Evolutionary conservation across 352 stramenopile species (phyloP).

Genomic region (Globisporangium iwayamae): DNA sequence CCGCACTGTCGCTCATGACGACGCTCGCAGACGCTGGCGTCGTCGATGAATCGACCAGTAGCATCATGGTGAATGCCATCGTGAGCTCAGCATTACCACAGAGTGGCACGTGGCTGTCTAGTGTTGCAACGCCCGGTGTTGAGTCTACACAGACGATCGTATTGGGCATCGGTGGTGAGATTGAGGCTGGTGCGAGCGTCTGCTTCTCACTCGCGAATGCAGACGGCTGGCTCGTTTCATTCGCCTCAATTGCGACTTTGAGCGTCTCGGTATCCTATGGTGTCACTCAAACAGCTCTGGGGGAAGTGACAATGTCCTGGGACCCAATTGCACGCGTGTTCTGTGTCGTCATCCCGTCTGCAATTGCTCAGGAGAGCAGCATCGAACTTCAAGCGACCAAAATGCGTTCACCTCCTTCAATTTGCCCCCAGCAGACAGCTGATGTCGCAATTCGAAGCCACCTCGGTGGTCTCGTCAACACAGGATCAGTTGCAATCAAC

Average conservation of each 20-base stretch:
- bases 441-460: slow-evolving; percentile 37
- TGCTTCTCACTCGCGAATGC: slow-evolving; percentile 27
- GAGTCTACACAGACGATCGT: slow-evolving; percentile 37
- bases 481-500: slow-evolving; percentile 30
- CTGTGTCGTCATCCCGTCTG: slow-evolving; percentile 23
- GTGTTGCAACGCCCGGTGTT: slow-evolving; percentile 43
- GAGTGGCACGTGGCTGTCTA: slow-evolving; percentile 32
- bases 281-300: slow-evolving; percentile 1
- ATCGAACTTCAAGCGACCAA: slow-evolving; percentile 36
- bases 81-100: slow-evolving; percentile 22
- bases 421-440: slow-evolving; percentile 19
- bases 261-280: background rate
- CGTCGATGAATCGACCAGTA: slow-evolving; percentile 40
- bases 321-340: slow-evolving; percentile 16
- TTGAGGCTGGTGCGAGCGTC: slow-evolving; percentile 36
- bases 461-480: slow-evolving; percentile 43
- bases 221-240: slow-evolving; percentile 35
- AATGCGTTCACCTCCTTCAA: slow-evolving; percentile 44
- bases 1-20: slow-evolving; percentile 27
- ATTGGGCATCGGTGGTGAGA: slow-evolving; percentile 36
- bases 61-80: slow-evolving; percentile 46
- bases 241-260: slow-evolving; percentile 25
- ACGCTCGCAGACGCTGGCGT: slow-evolving; percentile 36
- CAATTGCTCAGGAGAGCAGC: slow-evolving; percentile 34
- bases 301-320: slow-evolving; percentile 16